Evolutionary conservation across 2,329 filamentous ascomycete genomes (phyloP).

Genomic region (Lecanosticta acicola): DNA sequence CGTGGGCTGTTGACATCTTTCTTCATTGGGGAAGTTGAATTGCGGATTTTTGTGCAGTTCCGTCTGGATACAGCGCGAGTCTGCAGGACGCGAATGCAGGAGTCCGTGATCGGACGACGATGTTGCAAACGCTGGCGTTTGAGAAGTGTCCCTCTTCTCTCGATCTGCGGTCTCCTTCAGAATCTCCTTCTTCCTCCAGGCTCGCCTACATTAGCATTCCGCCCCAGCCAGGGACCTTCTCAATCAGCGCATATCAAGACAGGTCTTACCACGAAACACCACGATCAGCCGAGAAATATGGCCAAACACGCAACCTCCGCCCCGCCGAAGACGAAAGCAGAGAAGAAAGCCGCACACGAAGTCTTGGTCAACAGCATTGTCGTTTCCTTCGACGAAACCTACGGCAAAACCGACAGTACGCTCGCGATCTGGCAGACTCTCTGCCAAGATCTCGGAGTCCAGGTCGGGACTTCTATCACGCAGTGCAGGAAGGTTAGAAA

Average conservation of each 20-base stretch:
- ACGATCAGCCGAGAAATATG: no score
- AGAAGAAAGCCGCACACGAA: background rate
- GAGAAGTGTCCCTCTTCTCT: background rate
- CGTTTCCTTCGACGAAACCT: conserved; percentile 5
- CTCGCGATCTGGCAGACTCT: conserved; percentile 16
- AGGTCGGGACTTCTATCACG: conserved; percentile 11
- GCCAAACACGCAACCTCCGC: no score
- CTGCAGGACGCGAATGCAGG: background rate
- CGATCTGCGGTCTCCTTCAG: background rate
- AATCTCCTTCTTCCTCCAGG: background rate
- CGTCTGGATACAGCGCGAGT: background rate
- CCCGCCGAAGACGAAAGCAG: background rate
- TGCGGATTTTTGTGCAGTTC: background rate
- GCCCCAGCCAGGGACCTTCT: no score
- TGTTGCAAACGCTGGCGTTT: background rate
- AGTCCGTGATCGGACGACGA: background rate
- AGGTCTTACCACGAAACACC: no score
- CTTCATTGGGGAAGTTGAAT: background rate
- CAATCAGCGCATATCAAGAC: no score
- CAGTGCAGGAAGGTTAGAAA: conserved; percentile 23
- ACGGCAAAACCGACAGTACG: conserved; percentile 1
- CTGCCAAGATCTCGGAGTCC: conserved; percentile 16
- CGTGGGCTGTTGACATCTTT: background rate
- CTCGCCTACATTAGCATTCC: no score
- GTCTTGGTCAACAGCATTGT: background rate